Evolutionary conservation across 345 rosid species (phyloP).

Genomic region (Xanthoceras sorbifolium): DNA sequence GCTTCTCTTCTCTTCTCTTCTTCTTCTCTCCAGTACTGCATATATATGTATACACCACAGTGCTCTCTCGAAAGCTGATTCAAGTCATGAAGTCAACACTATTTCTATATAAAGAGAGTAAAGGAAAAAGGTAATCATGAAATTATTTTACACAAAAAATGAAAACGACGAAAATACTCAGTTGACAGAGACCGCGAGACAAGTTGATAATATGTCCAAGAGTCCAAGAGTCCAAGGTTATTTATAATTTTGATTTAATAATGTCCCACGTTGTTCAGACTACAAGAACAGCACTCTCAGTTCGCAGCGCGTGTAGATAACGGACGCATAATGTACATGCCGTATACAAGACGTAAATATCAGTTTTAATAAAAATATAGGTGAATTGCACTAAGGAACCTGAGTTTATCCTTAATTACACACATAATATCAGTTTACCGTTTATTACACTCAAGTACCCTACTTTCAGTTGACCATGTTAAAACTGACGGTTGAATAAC

Average conservation of each 20-base stretch:
- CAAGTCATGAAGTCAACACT: neutral
- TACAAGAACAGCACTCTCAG: neutral
- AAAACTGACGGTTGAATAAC: too few relatives aligned
- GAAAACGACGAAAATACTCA: neutral
- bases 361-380: too few relatives aligned
- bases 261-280: neutral
- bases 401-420: too few relatives aligned
- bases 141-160: neutral
- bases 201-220: neutral
- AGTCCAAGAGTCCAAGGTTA: too few relatives aligned
- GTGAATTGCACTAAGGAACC: too few relatives aligned
- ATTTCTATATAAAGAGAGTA: neutral
- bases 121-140: neutral
- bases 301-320: neutral
- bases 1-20: constrained; percentile 21
- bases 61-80: neutral
- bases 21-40: too few relatives aligned
- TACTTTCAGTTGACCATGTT: too few relatives aligned
- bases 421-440: too few relatives aligned
- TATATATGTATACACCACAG: constrained; percentile 30
- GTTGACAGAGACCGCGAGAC: neutral
- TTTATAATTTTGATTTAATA: neutral
- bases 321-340: too few relatives aligned
- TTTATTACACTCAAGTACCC: too few relatives aligned
- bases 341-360: too few relatives aligned